A percentile compares a stretch with the other conserved stretches of the same genome.
Conservation (phyloP, 2,329 filamentous ascomycete genomes). For the Pseudogymnoascus sp. region DNA sequence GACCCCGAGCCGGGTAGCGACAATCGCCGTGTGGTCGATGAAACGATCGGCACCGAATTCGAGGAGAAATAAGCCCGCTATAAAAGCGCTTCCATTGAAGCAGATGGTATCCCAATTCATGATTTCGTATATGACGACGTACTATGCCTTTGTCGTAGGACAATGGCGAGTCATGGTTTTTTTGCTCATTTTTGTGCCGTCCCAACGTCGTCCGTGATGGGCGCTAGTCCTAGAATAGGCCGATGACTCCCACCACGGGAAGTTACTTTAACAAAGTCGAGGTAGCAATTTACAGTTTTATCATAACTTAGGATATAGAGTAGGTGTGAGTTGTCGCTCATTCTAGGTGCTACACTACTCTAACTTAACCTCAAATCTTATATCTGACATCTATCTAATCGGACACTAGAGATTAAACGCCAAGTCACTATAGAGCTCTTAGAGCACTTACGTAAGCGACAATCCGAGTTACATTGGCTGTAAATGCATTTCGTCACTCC, state of each 20-base stretch:
- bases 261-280: neutral
- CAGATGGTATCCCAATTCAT: slow-evolving; percentile 32
- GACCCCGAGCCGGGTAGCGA: slow-evolving; percentile 40
- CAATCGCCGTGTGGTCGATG: slow-evolving; percentile 43
- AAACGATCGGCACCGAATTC: slow-evolving; percentile 49
- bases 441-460: too few relatives aligned
- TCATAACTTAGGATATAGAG: neutral
- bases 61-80: slow-evolving; percentile 43
- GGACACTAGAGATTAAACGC: too few relatives aligned
- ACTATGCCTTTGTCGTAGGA: slow-evolving; percentile 22
- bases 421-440: too few relatives aligned
- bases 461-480: neutral
- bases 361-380: too few relatives aligned
- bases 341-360: neutral
- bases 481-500: neutral
- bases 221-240: neutral
- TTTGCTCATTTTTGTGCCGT: neutral
- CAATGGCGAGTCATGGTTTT: neutral
- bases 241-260: neutral
- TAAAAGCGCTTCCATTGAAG: slow-evolving; percentile 40
- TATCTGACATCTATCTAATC: too few relatives aligned
- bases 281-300: neutral
- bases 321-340: too few relatives aligned
- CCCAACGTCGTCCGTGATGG: neutral
- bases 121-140: slow-evolving; percentile 20